Evolutionary conservation across 2,329 filamentous ascomycete genomes (phyloP), one percentile per base, ranked within the genome.

Genomic region (Gaeumannomyces tritici): DNA sequence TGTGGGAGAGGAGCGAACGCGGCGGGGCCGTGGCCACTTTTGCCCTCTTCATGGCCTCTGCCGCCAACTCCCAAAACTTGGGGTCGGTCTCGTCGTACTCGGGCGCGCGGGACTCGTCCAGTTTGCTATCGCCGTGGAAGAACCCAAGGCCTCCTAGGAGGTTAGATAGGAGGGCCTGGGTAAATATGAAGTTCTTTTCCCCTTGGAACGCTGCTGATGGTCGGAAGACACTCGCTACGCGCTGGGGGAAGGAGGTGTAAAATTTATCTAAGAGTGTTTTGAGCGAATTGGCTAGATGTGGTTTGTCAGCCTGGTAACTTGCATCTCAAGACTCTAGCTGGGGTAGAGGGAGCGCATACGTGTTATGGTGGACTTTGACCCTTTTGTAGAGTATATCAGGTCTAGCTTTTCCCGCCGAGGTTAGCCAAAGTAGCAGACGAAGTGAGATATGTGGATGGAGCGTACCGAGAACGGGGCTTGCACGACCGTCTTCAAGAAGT

Each of bases 41-140:
- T 59, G 83, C 86, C 62, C 85, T 83, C 27, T 77, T 80, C 65
- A 90, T 83, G 7, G 91, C 92, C 70, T 89, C 87, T 3, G 87
- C 90, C 24, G 92, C 85, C 67, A 93, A 90, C 70, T 93, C 87
- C 91, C 91, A 96, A 74, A 96, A 96, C 0, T 89, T 88, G 73
- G 96, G 91, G 62, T 90, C 90, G 66, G 93, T 89, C 74, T 96
- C 93, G 18, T 95, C 90, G 66, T 96, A 96, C 69, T 95, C 92
- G 11, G 87, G 78, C 26, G 90, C 89, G 69, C 92, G 89, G 0
- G 91, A 95, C 51, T 90, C 87, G 70, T 96, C 92, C 63, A 96
- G 89, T 42, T 95, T 76, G 57, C 91, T 89, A 63, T 93, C 83
- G 57, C 93, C 93, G 69, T 93, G 83, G 77, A 97, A 96, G 75